Base-by-base conservation (phyloP, 1,284 basidiomycete species). In the Leucoagaricus sp. region DNA sequence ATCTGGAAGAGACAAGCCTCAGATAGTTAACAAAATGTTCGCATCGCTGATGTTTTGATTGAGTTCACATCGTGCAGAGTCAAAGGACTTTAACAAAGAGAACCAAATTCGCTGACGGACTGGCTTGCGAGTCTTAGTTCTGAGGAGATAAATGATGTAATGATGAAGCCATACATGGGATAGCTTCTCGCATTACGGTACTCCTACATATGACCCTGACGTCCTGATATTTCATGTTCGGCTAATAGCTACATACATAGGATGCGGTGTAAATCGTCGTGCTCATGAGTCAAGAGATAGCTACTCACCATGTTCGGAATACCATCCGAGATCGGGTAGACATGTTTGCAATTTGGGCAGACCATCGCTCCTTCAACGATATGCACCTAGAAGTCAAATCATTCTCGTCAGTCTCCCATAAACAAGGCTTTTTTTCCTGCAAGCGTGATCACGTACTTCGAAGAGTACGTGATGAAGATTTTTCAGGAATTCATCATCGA, bases 291-390 rank as follows among this genome's bases (percentile, higher is more conserved):
- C 45, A 17, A 15, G 12, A 36, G 46, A 57, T 41, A 28, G 34
- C 21, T 23, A 71, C 85, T 63, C 65, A 96, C 96, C 96, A 99
- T 98, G 76, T 98, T 98, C 4, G 96, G 96, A 63, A 99, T 98
- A 10, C 96, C 96, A 68, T 91, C 95, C 54, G 87, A 89, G 67
- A 99, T 95, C 44, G 87, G 87, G 71, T 97, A 98, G 38, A 88
- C 80, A 67, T 98, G 96, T 17, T 81, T 83, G 75, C 96, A 98
- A 63, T 94, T 95, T 17, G 91, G 91, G 72, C 96, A 99, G 38
- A 89, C 82, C 96, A 99, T 98, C 28, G 83, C 77, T 3, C 96
- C 96, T 72, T 98, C 94, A 64, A 94, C 87, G 15, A 99, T 81
- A 68, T 98, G 93, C 51, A 97, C 91, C 96, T 94, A 12, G 29